Evolutionary conservation across 1,284 basidiomycete genomes (phyloP), one percentile per base, ranked within the genome.

Genomic region (Stereum hirsutum): DNA sequence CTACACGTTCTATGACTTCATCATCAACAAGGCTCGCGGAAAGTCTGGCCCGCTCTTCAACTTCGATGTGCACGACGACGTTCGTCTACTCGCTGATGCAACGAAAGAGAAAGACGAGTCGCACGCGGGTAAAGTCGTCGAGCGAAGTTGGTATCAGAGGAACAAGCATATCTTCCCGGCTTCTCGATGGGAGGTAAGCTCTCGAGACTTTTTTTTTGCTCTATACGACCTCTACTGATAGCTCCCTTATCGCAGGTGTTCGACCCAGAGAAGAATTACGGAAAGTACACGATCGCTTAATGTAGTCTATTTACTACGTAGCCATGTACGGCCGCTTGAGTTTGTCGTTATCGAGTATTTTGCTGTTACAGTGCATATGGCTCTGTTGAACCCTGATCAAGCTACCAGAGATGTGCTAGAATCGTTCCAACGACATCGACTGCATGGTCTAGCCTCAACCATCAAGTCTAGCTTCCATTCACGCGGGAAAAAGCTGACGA

Each of bases 61-160:
- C 63, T 99, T 99, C 61, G 96, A 99, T 61, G 96, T 98, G 6
- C 95, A 99, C 62, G 95, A 99, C 58, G 95, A 99, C 59, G 88
- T 99, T 8, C 88, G 96, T 4, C 63, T 99, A 49, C 70, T 98
- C n/a, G 82, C 89, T 14, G 96, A 99, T 58, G 95, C 95, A 1
- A 90, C 91, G 0, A 80, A 87, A 48, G 95, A 99, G 63, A 99
- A 98, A 65, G 93, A 99, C 57, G 96, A 99, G 66, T 94, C 90
- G 6, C 96, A 99, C 57, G 96, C 96, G 0, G 96, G 96, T 2
- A 99, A 99, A 60, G 95, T 99, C 3, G 95, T 99, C 8, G 92
- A 98, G 61, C 69, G 96, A 48, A 88, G 86, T 47, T 99, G 89
- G 76, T 98, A 99, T 60, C 89, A 94, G 55, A 74, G 93, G 37